phyloP scores from a whole-genome alignment of 345 rosid genomes.

The Gossypium arboreum region DNA sequence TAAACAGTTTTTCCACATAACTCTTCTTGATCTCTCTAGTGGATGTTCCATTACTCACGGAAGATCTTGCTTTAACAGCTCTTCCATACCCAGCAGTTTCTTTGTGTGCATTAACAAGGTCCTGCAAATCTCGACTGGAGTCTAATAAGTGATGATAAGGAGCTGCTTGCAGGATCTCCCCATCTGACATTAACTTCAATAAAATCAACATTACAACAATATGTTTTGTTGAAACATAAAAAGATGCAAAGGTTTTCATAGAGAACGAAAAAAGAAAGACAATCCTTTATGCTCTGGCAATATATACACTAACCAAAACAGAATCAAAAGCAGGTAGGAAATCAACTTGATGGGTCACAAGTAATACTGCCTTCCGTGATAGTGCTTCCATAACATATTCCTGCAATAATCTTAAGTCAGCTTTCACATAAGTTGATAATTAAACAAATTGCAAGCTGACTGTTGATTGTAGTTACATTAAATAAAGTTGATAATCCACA shows the following conservation, averaged over 20 bases:
- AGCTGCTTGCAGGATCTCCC: conserved; percentile 31
- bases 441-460: background rate
- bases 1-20: conserved; percentile 34
- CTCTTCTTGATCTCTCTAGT: conserved; percentile 55
- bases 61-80: conserved; percentile 35
- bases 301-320: conserved; percentile 57
- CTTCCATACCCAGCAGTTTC: conserved; percentile 90
- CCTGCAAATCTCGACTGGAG: conserved; percentile 59
- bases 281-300: background rate
- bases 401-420: background rate
- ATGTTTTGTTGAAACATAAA: background rate
- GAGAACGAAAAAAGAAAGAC: background rate
- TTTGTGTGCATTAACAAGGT: conserved; percentile 84
- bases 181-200: conserved; percentile 84
- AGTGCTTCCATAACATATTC: background rate
- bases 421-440: background rate
- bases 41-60: conserved; percentile 26
- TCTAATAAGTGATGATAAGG: background rate
- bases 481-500: conserved; percentile 87
- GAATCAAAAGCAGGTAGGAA: conserved; percentile 84
- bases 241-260: background rate
- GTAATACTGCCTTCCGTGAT: conserved; percentile 19
- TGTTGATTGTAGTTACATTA: conserved; percentile 31
- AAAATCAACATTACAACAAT: background rate
- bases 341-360: conserved; percentile 96